These are phyloP conservation scores for Paraphaeosphaeria sporulosa DNA, from an alignment of 2,329 filamentous ascomycete genomes.

Conservation along the genomic window DNA sequence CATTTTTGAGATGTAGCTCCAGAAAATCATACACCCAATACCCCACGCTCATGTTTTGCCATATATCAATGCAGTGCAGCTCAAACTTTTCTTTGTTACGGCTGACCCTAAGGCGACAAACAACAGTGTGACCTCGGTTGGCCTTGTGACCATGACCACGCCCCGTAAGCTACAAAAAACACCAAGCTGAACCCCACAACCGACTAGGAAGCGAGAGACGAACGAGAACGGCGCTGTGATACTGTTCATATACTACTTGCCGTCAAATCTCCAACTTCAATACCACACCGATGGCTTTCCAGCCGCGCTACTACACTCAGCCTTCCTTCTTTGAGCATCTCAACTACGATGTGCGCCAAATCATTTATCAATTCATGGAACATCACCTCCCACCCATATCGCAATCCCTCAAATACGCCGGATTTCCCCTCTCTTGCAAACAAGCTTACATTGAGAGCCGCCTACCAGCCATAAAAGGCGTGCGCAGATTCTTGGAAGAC, in stretches of 20 bases:
- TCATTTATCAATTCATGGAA: constrained; percentile 3
- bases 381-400: not conserved
- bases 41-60: not conserved
- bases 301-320: not conserved
- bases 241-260: not conserved
- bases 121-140: not conserved
- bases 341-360: constrained; percentile 9
- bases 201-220: not conserved
- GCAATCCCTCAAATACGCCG: not conserved
- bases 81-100: not conserved
- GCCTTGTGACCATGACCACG: not conserved
- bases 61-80: not conserved
- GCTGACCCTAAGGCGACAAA: not conserved
- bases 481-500: not conserved
- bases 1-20: not conserved
- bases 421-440: constrained; percentile 2
- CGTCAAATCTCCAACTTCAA: not conserved
- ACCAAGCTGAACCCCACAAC: no score
- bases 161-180: not conserved
- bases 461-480: constrained; percentile 2
- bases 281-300: not conserved
- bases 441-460: not conserved
- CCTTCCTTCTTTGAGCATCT: constrained; percentile 8
- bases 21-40: not conserved
- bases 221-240: not conserved